Conservation (phyloP, 495 filamentous ascomycete species). For the Penicillium argentinense region DNA sequence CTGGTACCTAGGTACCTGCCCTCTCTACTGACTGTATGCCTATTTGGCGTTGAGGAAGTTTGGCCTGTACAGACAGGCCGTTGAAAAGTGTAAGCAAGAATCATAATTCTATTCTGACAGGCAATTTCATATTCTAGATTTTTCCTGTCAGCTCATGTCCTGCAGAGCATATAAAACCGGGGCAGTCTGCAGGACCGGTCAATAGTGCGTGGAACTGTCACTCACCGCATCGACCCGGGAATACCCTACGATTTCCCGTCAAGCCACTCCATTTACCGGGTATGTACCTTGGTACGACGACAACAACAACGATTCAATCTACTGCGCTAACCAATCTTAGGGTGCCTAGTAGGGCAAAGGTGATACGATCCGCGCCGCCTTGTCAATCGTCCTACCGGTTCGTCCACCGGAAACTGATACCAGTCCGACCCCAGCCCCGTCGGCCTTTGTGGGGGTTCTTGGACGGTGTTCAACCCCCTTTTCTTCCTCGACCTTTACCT, state of each 20-base stretch:
- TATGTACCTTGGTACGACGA: too few species aligned
- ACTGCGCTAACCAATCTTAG: too few species aligned
- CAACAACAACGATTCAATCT: background rate
- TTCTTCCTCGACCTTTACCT: background rate
- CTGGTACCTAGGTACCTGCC: background rate
- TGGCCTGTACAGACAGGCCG: too few species aligned
- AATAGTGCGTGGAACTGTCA: slow-evolving; percentile 7
- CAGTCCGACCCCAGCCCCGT: slow-evolving; percentile 2
- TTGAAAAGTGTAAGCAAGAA: too few species aligned
- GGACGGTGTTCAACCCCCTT: slow-evolving; percentile 1
- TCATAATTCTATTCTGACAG: too few species aligned
- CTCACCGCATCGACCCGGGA: background rate
- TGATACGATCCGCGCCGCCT: background rate
- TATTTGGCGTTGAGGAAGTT: too few species aligned
- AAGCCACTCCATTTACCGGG: too few species aligned
- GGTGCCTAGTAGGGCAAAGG: too few species aligned
- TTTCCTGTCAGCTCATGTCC: too few species aligned
- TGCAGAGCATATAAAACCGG: background rate
- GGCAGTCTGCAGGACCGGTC: slow-evolving; percentile 10
- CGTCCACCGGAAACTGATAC: slow-evolving; percentile 7
- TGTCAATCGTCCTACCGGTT: slow-evolving; percentile 10
- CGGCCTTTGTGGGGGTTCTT: slow-evolving; percentile 17
- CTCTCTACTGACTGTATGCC: too few species aligned
- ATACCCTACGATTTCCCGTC: background rate
- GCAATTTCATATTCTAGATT: too few species aligned